Conservation (phyloP, 352 stramenopile species). For the Phytophthora pluvialis region DNA sequence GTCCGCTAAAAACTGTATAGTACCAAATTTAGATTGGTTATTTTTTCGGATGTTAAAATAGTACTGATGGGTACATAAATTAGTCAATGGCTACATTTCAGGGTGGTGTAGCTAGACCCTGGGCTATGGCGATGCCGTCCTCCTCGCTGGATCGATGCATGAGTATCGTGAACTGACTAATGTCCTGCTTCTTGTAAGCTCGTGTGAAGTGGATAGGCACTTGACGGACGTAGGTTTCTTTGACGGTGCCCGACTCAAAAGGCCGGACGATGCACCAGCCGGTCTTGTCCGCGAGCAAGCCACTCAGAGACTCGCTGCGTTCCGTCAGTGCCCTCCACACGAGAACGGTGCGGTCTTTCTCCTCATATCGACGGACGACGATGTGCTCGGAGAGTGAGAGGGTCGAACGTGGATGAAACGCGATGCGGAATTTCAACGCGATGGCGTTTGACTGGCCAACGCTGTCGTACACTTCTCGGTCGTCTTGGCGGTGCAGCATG, state of each 20-base stretch:
- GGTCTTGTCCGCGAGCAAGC: slow-evolving; percentile 23
- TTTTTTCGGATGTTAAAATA: not conserved
- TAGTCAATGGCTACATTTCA: slow-evolving; percentile 1
- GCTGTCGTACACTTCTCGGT: not conserved
- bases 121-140: slow-evolving; percentile 19
- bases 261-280: slow-evolving; percentile 22
- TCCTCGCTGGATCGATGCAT: slow-evolving; percentile 12
- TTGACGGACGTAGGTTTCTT: slow-evolving; percentile 21
- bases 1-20: not conserved
- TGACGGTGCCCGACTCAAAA: slow-evolving; percentile 12
- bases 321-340: slow-evolving; percentile 53
- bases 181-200: not conserved
- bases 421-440: slow-evolving; percentile 12
- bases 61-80: slow-evolving; percentile 1
- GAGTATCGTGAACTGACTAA: slow-evolving; percentile 14
- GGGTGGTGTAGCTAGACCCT: not conserved
- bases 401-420: not conserved
- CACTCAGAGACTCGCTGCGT: slow-evolving; percentile 4
- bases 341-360: slow-evolving; percentile 50
- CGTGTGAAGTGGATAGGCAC: slow-evolving; percentile 6
- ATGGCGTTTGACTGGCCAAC: slow-evolving; percentile 3
- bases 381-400: slow-evolving; percentile 3
- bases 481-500: slow-evolving; percentile 14
- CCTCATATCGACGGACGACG: slow-evolving; percentile 50
- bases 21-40: not conserved